Base-by-base conservation (phyloP, 352 stramenopile genomes). In the Phytopythium montanum region DNA sequence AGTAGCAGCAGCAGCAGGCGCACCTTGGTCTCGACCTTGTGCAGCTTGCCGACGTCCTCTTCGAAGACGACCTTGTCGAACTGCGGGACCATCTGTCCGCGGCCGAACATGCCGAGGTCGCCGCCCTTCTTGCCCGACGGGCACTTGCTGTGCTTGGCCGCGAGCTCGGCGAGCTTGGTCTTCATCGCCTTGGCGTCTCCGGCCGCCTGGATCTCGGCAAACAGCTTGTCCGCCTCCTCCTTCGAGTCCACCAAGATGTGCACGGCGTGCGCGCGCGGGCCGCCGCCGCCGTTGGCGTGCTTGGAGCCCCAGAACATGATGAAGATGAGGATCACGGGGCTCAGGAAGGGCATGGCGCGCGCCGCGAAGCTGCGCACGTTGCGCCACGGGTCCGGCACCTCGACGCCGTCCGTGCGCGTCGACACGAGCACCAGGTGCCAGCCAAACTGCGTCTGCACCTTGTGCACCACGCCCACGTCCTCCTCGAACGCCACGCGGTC, bases 361-460 rank as follows among this genome's bases (percentile, higher is more conserved):
- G 75, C 28, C 21, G 80, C 29, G 3, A 57, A 60, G 13, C 80
- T 54, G 38, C 75, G 75, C 3, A 83, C 53, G 25, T 54, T 52
- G 21, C 61, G 61, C 61, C 71, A 82, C 62, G 66, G 29, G 33
- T 79, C 73, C 19, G 62, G 68, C 58, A 70, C 52, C 44, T 81
- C 73, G 2, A 57, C 67, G 50, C 72, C 74, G 54, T 85, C 72
- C 57, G 76, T 69, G 29, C 78, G 78, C 39, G 75, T 69, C 26
- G 75, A 85, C 48, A 81, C 79, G 55, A 87, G 68, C 50, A 89
- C 66, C 16, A 88, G 54, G 60, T 89, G 79, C 76, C 76, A 89
- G 29, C 79, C 79, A 36, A 89, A 87, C 67, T 94, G 85, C 29
- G 85, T 94, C 68, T 94, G 62, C 38, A 94, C 85, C 73, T 94